phyloP scores from a whole-genome alignment of 257 asterid species.

The Nicotiana otophora region DNA sequence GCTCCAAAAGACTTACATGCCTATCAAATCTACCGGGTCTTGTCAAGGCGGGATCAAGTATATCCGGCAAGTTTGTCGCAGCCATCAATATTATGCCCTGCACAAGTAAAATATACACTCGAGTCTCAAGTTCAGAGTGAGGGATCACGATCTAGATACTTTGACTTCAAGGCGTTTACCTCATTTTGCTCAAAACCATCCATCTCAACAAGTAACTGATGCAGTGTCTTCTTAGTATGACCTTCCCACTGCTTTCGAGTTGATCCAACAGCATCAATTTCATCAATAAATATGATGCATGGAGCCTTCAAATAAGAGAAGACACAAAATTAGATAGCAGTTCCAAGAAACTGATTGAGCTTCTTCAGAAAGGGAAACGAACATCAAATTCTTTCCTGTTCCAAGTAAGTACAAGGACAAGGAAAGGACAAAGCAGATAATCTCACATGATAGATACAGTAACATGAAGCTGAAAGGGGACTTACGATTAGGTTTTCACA shows the following conservation, averaged over 20 bases:
- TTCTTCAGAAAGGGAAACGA: slow-evolving; percentile 1
- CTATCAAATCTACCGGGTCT: slow-evolving; percentile 99
- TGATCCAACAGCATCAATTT: slow-evolving; percentile 96
- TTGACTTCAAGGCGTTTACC: slow-evolving; percentile 34
- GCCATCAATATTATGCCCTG: slow-evolving; percentile 97
- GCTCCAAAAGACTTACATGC: slow-evolving; percentile 61
- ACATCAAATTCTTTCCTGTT: not conserved
- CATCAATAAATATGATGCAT: slow-evolving; percentile 94
- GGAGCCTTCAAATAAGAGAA: slow-evolving; percentile 60
- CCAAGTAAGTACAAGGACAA: not conserved
- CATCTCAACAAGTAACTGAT: slow-evolving; percentile 96
- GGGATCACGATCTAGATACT: not conserved
- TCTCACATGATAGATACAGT: not conserved
- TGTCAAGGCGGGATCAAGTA: slow-evolving; percentile 97
- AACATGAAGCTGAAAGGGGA: slow-evolving; percentile 3
- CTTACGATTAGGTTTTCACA: not conserved
- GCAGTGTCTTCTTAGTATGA: slow-evolving; percentile 93
- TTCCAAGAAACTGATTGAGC: not conserved
- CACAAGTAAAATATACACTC: slow-evolving; percentile 8
- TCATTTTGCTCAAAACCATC: slow-evolving; percentile 99
- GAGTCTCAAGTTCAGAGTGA: not conserved
- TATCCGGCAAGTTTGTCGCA: slow-evolving; percentile 96
- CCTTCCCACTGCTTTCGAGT: slow-evolving; percentile 99
- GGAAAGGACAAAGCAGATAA: not conserved
- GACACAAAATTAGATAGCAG: slow-evolving; percentile 15